These are phyloP conservation scores for Astrephomene gubernaculifera DNA, from an alignment of 139 green algal species.

Conservation along the genomic window DNA sequence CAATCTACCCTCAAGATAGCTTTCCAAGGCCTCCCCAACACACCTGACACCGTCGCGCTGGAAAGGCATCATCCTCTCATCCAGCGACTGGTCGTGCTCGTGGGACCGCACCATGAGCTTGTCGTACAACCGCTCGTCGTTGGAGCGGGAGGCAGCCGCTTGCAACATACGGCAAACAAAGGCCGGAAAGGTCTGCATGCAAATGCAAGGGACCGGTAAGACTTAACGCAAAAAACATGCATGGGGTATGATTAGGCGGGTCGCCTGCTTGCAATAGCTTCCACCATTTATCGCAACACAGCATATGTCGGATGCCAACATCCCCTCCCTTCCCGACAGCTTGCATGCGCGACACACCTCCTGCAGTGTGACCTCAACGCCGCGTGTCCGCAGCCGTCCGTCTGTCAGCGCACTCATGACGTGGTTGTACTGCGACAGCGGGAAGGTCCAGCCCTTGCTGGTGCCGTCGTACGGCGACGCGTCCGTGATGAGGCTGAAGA, in stretches of 20 bases:
- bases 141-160: not conserved
- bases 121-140: conserved; percentile 22
- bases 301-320: not conserved
- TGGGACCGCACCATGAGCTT: not conserved
- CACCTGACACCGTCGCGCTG: conserved; percentile 80
- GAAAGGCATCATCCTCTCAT: conserved; percentile 68
- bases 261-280: not conserved
- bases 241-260: not conserved
- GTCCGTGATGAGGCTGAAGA: not conserved
- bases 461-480: not conserved
- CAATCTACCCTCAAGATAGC: too few species aligned
- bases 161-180: conserved; percentile 31
- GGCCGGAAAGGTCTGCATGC: conserved; percentile 1
- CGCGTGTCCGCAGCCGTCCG: not conserved
- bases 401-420: conserved; percentile 1
- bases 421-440: conserved; percentile 14
- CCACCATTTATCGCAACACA: not conserved
- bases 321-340: not conserved
- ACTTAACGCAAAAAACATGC: not conserved
- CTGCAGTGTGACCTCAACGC: not conserved
- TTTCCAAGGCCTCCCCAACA: not conserved
- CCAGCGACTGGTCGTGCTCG: conserved; percentile 36
- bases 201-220: not conserved
- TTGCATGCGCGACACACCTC: not conserved
- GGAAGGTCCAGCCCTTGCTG: not conserved